Base-by-base conservation (phyloP, 495 filamentous ascomycete species). In the Durotheca rogersii region DNA sequence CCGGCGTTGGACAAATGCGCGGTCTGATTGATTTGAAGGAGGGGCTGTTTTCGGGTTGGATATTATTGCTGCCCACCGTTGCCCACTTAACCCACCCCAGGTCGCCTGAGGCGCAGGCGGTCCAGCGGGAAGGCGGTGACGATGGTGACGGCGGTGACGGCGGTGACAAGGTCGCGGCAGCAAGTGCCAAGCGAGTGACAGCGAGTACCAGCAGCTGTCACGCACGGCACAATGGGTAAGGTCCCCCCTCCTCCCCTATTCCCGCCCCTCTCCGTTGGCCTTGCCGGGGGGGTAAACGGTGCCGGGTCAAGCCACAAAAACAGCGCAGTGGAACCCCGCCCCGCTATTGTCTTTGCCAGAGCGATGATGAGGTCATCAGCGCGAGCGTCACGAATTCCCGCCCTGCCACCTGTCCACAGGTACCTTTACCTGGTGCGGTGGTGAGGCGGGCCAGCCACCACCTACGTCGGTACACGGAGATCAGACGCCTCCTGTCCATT, bases 1-100 rank as follows among this genome's bases (percentile, higher is more conserved):
- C 30, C 18, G 33, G 41, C 42, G 15, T n/a, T 39, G 30, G 31
- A 47, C 42, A 41, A 36, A 42, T 59, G 40, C 56, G 56, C 56
- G 50, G 56, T 59, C 44, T 58, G 54, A 58, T 27, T 27, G 23
- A 35, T 16, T 16, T 59, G 56, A 60, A 60, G 35, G 56, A 60
- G 56, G 56, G 56, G 56, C 56, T 34, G 29, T 46, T 50, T 58
- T 58, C 40, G 43, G 47, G 23, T 48, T 52, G 38, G 34, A 35
- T 50, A 27, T 58, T 33, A 41, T 40, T 34, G 35, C 50, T 47
- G 34, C 27, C 39, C 51, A 31, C 51, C 32, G 7, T 18, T 10
- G 3, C 40, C 32, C 21, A 41, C 17, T 23, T 10, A 23, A 21
- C 18, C 41, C 30, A 20, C 35, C 34, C 32, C 34, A 9, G 27